phyloP scores from a whole-genome alignment of 257 asterid genomes.

The Rhazya stricta region DNA sequence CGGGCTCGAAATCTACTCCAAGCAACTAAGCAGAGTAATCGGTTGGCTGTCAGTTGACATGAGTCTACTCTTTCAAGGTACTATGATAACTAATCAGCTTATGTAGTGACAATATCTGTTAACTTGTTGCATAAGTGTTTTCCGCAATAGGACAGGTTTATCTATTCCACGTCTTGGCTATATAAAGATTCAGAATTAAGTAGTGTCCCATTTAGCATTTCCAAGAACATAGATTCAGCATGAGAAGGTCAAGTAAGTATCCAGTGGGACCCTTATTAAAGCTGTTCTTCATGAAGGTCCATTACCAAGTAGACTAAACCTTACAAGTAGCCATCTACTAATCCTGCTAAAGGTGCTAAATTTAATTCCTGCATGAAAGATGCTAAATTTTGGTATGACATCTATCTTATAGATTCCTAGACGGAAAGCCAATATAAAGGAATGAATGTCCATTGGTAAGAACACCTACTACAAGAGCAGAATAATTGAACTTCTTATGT shows the following conservation, averaged over 20 bases:
- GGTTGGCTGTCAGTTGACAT: not conserved
- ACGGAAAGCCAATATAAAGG: no score
- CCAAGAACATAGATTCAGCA: not conserved
- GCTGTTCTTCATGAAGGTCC: not conserved
- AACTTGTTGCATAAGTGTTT: not conserved
- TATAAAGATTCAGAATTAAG: no score
- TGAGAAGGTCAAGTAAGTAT: not conserved
- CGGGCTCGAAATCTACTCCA: not conserved
- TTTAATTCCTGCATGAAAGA: not conserved
- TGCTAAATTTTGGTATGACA: not conserved
- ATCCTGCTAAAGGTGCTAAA: not conserved
- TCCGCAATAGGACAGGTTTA: not conserved
- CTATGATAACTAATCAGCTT: not conserved
- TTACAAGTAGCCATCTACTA: not conserved
- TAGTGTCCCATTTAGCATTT: not conserved
- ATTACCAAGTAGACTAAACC: not conserved
- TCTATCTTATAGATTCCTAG: no score
- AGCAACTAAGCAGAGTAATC: not conserved
- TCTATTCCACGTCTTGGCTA: no score
- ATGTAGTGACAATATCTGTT: not conserved
- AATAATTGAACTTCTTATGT: no score
- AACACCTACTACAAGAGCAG: no score
- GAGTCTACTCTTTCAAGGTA: not conserved
- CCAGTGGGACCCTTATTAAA: no score
- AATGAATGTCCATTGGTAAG: no score